These are phyloP conservation scores for Scheffersomyces spartinae DNA, from an alignment of 805 yeast species.

Conservation along the genomic window DNA sequence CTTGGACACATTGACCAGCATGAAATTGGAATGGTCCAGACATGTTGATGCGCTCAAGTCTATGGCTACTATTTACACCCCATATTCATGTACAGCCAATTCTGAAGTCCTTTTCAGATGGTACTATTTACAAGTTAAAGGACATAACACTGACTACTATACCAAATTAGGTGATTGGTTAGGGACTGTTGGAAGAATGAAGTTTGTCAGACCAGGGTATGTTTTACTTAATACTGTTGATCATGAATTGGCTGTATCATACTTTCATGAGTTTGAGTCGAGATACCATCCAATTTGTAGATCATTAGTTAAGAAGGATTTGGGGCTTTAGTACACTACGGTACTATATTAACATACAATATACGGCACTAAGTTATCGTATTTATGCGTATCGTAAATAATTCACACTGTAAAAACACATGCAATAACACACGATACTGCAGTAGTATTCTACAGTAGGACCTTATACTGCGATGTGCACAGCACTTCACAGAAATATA, in stretches of 20 bases:
- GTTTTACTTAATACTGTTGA: constrained; percentile 53
- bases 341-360: neutral
- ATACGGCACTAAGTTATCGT: neutral
- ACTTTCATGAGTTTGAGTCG: constrained; percentile 47
- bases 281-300: constrained; percentile 81
- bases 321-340: constrained; percentile 24
- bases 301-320: constrained; percentile 73
- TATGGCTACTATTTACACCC: constrained; percentile 22
- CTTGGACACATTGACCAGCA: constrained; percentile 56
- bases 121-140: constrained; percentile 55
- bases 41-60: constrained; percentile 19
- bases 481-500: too few species aligned
- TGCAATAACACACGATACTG: too few species aligned
- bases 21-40: constrained; percentile 25
- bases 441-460: too few species aligned
- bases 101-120: constrained; percentile 77
- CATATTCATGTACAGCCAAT: constrained; percentile 44
- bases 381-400: constrained; percentile 1
- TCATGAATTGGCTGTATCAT: constrained; percentile 49
- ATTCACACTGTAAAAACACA: constrained; percentile 1
- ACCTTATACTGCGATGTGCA: too few species aligned
- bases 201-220: constrained; percentile 83
- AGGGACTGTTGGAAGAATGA: constrained; percentile 90
- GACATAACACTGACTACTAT: constrained; percentile 35
- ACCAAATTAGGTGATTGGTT: constrained; percentile 65